These are phyloP conservation scores for Candida glucosophila DNA, from an alignment of 1,139 yeast species.

Conservation along the genomic window DNA sequence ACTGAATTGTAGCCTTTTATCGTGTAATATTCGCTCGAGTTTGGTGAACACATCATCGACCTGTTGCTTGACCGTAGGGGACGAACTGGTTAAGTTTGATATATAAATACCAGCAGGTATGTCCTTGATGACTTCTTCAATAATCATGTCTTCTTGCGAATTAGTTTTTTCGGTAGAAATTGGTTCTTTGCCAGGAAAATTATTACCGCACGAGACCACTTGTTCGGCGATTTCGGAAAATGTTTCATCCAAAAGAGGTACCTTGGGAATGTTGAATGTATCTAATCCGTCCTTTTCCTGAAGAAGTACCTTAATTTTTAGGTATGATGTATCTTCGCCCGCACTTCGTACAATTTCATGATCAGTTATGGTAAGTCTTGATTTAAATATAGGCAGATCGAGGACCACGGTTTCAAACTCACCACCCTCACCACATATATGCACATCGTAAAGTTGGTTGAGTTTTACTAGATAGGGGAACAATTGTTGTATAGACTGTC, in stretches of 20 bases:
- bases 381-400: constrained; percentile 74
- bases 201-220: too few species aligned
- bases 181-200: too few species aligned
- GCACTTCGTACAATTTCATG: constrained; percentile 37
- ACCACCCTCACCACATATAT: constrained; percentile 97
- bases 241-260: constrained; percentile 40
- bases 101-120: too few species aligned
- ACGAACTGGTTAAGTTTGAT: too few species aligned
- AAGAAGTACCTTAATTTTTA: constrained; percentile 37
- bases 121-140: constrained; percentile 42
- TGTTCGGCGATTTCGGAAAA: constrained; percentile 41
- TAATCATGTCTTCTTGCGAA: constrained; percentile 11
- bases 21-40: constrained; percentile 22
- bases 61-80: constrained; percentile 32
- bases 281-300: constrained; percentile 24
- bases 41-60: constrained; percentile 37
- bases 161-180: constrained; percentile 38
- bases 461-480: constrained; percentile 51
- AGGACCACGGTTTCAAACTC: constrained; percentile 90
- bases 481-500: constrained; percentile 54
- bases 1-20: constrained; percentile 21
- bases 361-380: constrained; percentile 36
- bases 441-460: constrained; percentile 67
- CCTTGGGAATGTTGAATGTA: constrained; percentile 16
- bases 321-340: constrained; percentile 58